Percentiles rank a stretch among this genome's conserved stretches.
Conservation (phyloP, 1,139 yeast species). For the Suhomyces wounanorum region DNA sequence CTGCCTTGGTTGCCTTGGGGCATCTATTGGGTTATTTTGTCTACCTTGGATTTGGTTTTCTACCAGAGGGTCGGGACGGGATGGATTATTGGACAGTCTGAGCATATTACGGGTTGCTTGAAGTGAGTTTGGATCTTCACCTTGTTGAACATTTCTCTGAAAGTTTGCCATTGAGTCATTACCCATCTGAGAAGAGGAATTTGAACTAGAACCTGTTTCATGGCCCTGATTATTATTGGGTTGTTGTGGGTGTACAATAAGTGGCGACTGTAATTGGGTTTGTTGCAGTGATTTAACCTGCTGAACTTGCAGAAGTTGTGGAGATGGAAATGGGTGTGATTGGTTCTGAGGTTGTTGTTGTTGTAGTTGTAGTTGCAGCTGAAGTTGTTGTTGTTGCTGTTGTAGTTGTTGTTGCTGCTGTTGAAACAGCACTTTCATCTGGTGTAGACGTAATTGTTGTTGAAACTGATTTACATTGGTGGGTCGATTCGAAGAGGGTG, state of each 20-base stretch:
- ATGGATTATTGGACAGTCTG: slow-evolving; percentile 19
- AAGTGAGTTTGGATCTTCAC: slow-evolving; percentile 31
- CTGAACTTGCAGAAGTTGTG: neutral
- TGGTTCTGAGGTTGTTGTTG: slow-evolving; percentile 3
- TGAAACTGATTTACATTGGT: slow-evolving; percentile 19
- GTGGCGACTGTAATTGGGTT: neutral
- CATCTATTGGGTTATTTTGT: neutral
- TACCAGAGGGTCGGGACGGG: neutral
- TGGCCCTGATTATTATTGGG: neutral
- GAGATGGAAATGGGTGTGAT: neutral
- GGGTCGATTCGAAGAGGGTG: slow-evolving; percentile 14
- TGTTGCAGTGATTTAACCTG: slow-evolving; percentile 3
- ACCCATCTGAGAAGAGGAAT: neutral
- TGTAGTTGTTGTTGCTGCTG: too few relatives aligned
- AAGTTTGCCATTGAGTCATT: slow-evolving; percentile 26
- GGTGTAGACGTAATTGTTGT: slow-evolving; percentile 22
- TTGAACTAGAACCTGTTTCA: neutral
- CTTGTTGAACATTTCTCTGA: slow-evolving; percentile 27
- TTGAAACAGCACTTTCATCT: slow-evolving; percentile 22
- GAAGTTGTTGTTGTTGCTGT: too few relatives aligned
- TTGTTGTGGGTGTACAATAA: neutral
- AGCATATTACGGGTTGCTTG: slow-evolving; percentile 29
- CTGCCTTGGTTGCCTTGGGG: neutral
- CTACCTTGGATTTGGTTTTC: neutral
- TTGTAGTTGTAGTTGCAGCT: too few relatives aligned